Evolutionary conservation across 1,284 basidiomycete genomes (phyloP), one percentile per base, ranked within the genome.

Genomic region (Cutaneotrichosporon curvatum): DNA sequence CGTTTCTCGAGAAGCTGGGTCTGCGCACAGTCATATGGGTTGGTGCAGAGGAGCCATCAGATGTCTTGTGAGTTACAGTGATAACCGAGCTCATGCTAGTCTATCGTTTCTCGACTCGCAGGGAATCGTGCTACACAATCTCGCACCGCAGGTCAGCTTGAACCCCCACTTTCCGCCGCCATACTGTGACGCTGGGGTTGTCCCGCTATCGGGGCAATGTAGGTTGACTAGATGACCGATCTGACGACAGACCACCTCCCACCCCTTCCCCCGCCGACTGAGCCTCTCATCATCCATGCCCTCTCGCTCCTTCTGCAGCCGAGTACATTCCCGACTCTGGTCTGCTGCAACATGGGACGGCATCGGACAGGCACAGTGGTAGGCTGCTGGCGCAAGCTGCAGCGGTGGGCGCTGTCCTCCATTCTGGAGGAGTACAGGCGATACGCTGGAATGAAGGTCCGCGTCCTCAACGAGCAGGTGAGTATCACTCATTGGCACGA

Each of bases 301-400:
- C 63, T 78, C 46, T 70, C 75, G 18, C 65, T 77, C 22, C 67
- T 78, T 34, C 67, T 78, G 6, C 70, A 74, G 41, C 72, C 75
- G 0, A 55, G 63, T 1, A 74, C 72, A 4, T 75, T 75, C 48
- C 76, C 76, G 0, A 71, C 72, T 2, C 63, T 76, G 2, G 73
- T 78, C 47, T 76, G 76, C 68, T 78, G 76, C 61, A 75, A 76
- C 48, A 69, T 76, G 51, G 76, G 76, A 4, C 58, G 76, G 42
- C 75, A 77, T 51, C 53, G 76, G 10, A 76, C 76, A 0, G 76
- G 76, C 3, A 77, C 75, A 0, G 75, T 76, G 8, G 71, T 76
- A 16, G 76, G 76, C 3, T 74, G 74, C 62, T 70, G 75, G 58
- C 51, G 63, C 16, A 68, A 69, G 42, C 52, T 70, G 28, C 76